Base-by-base conservation (phyloP, 768 basidiomycete genomes). In the Cyclocybe cylindracea region DNA sequence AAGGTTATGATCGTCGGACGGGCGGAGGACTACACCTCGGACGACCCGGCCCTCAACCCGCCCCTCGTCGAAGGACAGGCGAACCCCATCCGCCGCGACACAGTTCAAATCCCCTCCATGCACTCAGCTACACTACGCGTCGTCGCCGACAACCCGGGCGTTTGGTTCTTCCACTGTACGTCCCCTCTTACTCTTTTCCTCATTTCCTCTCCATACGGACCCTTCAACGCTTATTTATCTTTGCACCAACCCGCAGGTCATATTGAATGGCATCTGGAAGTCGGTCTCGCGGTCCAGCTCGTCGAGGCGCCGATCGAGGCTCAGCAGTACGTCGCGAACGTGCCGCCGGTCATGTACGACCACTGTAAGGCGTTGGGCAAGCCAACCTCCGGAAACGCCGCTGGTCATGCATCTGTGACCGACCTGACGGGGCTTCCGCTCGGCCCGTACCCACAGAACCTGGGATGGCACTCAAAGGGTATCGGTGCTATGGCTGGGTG, bases 51-150 rank as follows among this genome's bases (percentile, higher is more conserved):
- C 1, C 74, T 94, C 42, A 96, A 96, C 70, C 94, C 92, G 10
- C 86, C 89, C 0, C 70, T 92, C 50, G 73, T 78, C 18, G 89
- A 93, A 69, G 85, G 82, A 10, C 89, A 92, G 60, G 65, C 72
- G 1, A 99, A 98, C 71, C 96, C 95, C 2, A 83, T 95, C 62
- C 85, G 93, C n/a, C 81, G 96, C 37, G 96, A 99, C 68, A 95
- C 93, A 0, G 74, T 96, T 11, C 80, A 84, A 50, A 82, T 97
- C 45, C 87, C 89, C 3, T 77, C 83, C 3, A 77, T 77, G 52
- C 69, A 79, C 14, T 85, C 85, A 3, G 88, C 80, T 9, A 89
- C 89, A 0, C 70, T 99, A 40, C 84, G 93, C 16, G 69, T 94
- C 60, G 72, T 86, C 42, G 91, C 92, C 1, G 91, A 98, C 66